Evolutionary conservation across 164 flowering plant genomes (phyloP).

Genomic region (Stephania cephalantha): DNA sequence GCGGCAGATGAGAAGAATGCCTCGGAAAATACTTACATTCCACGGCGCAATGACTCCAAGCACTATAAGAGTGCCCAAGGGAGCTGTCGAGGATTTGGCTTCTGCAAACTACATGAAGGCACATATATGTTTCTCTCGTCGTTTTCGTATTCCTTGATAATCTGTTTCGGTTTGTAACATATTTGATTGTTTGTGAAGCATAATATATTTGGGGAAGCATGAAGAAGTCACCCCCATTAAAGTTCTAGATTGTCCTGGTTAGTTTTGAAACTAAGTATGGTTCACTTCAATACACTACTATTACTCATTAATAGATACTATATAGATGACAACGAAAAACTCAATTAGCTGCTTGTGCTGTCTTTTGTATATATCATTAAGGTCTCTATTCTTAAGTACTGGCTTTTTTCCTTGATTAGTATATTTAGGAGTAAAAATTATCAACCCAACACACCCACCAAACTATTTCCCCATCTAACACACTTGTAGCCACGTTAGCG

Average conservation of each 20-base stretch:
- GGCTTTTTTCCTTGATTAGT: too few species aligned
- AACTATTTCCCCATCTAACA: too few species aligned
- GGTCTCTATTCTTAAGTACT: not conserved
- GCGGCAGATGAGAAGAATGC: slow-evolving; percentile 39
- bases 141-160: slow-evolving; percentile 2
- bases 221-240: slow-evolving; percentile 1
- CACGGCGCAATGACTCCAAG: not conserved
- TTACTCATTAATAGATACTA: not conserved
- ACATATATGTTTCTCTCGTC: slow-evolving; percentile 1
- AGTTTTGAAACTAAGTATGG: not conserved
- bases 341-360: not conserved
- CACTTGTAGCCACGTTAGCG: too few species aligned
- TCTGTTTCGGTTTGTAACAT: slow-evolving; percentile 14
- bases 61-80: not conserved
- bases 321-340: not conserved
- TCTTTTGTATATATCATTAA: not conserved
- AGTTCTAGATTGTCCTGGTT: not conserved
- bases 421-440: too few species aligned
- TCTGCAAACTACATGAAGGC: not conserved
- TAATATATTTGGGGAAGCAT: not conserved
- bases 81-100: slow-evolving; percentile 1
- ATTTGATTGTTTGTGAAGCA: slow-evolving; percentile 7
- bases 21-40: not conserved
- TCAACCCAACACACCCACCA: too few species aligned
- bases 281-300: not conserved